Conservation (phyloP, 306 rosid genomes). For the Vicia faba region DNA sequence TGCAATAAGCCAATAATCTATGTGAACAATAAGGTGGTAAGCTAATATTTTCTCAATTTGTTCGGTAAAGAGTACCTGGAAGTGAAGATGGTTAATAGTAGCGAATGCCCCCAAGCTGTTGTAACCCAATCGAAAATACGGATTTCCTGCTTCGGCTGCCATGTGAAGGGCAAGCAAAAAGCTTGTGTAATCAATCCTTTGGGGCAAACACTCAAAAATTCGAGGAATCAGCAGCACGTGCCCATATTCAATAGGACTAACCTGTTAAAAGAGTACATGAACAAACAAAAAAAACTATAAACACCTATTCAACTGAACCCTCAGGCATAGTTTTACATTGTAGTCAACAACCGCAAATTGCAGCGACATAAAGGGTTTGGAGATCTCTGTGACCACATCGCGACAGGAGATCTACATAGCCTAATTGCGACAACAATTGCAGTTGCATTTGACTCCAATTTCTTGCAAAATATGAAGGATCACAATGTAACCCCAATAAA, state of each 20-base stretch:
- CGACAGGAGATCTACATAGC: background rate
- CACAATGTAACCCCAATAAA: background rate
- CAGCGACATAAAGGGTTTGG: background rate
- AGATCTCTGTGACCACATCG: background rate
- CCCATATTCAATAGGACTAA: constrained; percentile 97
- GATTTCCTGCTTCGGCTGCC: constrained; percentile 81
- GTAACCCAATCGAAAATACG: constrained; percentile 89
- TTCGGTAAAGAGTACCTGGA: constrained; percentile 61
- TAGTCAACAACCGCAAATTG: background rate
- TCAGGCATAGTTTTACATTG: background rate
- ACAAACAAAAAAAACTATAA: constrained; percentile 4
- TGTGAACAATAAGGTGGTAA: background rate
- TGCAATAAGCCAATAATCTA: background rate
- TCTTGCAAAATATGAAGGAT: background rate
- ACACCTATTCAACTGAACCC: background rate
- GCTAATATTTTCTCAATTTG: background rate
- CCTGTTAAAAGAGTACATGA: constrained; percentile 52
- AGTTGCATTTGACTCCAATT: background rate
- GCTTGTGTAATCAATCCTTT: constrained; percentile 81
- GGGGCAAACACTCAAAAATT: constrained; percentile 73
- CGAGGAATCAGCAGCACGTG: constrained; percentile 97
- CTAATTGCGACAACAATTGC: background rate
- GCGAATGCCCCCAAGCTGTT: constrained; percentile 99
- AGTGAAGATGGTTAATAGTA: constrained; percentile 98
- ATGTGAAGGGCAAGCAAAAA: constrained; percentile 86